These are phyloP conservation scores for Xerocomus nothofagi DNA, from an alignment of 1,284 basidiomycete genomes.

Conservation along the genomic window DNA sequence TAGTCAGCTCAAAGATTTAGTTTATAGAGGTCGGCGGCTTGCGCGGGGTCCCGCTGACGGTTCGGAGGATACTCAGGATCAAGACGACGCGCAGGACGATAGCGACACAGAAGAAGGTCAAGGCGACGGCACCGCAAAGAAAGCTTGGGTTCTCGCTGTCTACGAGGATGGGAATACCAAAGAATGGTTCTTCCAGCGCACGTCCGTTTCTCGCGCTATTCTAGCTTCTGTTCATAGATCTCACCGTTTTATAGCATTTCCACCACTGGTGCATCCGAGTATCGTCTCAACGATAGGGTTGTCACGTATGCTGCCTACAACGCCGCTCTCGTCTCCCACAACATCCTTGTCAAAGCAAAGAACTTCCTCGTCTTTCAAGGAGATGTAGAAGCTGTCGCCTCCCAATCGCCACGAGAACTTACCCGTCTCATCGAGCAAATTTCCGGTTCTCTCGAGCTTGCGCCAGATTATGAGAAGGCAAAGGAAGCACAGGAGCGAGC, in stretches of 20 bases:
- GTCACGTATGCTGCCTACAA: slow-evolving; percentile 89
- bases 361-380: slow-evolving; percentile 99
- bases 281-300: slow-evolving; percentile 76
- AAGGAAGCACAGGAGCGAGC: slow-evolving; percentile 87
- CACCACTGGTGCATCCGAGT: slow-evolving; percentile 82
- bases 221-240: not conserved
- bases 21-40: slow-evolving; percentile 87
- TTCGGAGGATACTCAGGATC: slow-evolving; percentile 47
- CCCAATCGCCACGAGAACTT: slow-evolving; percentile 90
- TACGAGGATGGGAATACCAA: slow-evolving; percentile 77
- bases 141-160: slow-evolving; percentile 94
- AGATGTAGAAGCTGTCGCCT: slow-evolving; percentile 97
- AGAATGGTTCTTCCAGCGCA: slow-evolving; percentile 89
- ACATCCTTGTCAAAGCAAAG: slow-evolving; percentile 98
- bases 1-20: slow-evolving; percentile 91
- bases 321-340: slow-evolving; percentile 80
- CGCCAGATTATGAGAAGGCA: slow-evolving; percentile 87
- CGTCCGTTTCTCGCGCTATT: slow-evolving; percentile 51
- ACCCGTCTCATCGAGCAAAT: slow-evolving; percentile 94
- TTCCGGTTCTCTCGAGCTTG: slow-evolving; percentile 88
- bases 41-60: slow-evolving; percentile 55
- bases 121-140: slow-evolving; percentile 83
- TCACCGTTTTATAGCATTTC: slow-evolving; percentile 66
- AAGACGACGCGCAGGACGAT: slow-evolving; percentile 43
- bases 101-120: slow-evolving; percentile 56